phyloP scores from a whole-genome alignment of 441 rosid species.

The Pelargonium cotyledonis region DNA sequence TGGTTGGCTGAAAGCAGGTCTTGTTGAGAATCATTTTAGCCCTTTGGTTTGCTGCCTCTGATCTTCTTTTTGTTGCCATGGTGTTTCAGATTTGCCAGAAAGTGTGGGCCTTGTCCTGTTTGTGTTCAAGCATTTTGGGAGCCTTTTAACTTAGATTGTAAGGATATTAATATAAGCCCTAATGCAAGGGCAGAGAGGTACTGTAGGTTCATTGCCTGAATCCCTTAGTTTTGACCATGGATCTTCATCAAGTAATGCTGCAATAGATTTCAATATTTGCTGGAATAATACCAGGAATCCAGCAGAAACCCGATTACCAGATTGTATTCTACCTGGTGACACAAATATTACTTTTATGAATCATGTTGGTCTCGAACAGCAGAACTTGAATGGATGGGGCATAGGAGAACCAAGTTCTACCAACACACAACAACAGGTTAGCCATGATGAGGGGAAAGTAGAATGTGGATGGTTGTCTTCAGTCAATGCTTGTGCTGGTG shows the following conservation, averaged over 20 bases:
- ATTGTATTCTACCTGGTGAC: conserved; percentile 38
- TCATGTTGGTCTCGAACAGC: conserved; percentile 49
- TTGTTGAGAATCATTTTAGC: not conserved
- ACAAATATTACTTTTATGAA: conserved; percentile 30
- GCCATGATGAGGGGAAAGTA: conserved; percentile 31
- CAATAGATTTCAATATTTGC: conserved; percentile 52
- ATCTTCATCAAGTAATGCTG: conserved; percentile 54
- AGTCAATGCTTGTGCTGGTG: conserved; percentile 19
- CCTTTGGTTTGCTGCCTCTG: not conserved
- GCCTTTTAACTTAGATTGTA: conserved; percentile 2
- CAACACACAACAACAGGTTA: conserved; percentile 28
- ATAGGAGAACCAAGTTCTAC: conserved; percentile 51
- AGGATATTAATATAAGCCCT: conserved; percentile 23
- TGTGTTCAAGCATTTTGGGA: conserved; percentile 7
- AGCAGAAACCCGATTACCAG: conserved; percentile 37
- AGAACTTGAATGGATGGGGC: conserved; percentile 41
- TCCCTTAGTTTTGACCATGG: conserved; percentile 68
- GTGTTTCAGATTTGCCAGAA: conserved; percentile 15
- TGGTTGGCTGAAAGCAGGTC: too few species aligned
- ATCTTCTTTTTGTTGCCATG: conserved; percentile 5
- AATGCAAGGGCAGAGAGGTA: conserved; percentile 88
- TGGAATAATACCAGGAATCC: conserved; percentile 56
- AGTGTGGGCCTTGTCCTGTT: not conserved
- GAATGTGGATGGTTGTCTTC: conserved; percentile 41
- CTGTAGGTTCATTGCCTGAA: conserved; percentile 66